Evolutionary conservation across 2,329 filamentous ascomycete species (phyloP).

Genomic region (Nigrograna mackinnonii): DNA sequence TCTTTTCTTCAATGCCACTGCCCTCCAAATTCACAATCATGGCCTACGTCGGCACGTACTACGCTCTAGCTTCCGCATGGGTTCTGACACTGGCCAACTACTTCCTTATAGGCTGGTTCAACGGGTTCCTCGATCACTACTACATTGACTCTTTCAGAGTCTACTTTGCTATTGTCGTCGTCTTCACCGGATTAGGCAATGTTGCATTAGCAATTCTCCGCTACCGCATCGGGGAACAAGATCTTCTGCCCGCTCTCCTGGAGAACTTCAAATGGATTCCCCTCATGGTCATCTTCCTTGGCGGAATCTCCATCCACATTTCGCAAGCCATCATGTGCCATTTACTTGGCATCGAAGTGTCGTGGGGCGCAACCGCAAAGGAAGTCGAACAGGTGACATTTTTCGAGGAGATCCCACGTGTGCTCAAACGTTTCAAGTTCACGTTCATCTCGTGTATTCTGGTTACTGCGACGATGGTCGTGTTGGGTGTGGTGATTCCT

Average conservation of each 20-base stretch:
- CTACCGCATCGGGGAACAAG: slow-evolving; percentile 62
- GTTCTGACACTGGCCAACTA: slow-evolving; percentile 72
- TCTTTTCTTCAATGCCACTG: slow-evolving; percentile 63
- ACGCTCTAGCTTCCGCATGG: slow-evolving; percentile 70
- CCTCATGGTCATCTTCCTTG: slow-evolving; percentile 78
- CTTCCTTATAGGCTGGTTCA: slow-evolving; percentile 72
- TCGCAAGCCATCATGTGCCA: slow-evolving; percentile 78
- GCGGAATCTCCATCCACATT: slow-evolving; percentile 79
- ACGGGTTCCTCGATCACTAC: slow-evolving; percentile 77
- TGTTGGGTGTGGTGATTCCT: slow-evolving; percentile 69
- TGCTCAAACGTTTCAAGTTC: slow-evolving; percentile 74
- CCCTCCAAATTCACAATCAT: slow-evolving; percentile 73
- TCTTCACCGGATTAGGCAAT: slow-evolving; percentile 67
- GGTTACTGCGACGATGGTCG: slow-evolving; percentile 63
- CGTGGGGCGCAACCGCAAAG: slow-evolving; percentile 83
- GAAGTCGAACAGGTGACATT: slow-evolving; percentile 82
- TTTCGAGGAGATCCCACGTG: slow-evolving; percentile 80
- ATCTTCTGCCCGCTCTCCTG: slow-evolving; percentile 53
- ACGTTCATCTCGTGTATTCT: slow-evolving; percentile 67
- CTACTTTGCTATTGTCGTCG: slow-evolving; percentile 64
- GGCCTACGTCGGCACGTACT: slow-evolving; percentile 73
- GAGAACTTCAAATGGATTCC: slow-evolving; percentile 67
- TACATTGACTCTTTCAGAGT: slow-evolving; percentile 76
- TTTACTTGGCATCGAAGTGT: slow-evolving; percentile 86
- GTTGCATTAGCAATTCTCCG: slow-evolving; percentile 64